Conservation (phyloP, 1,139 yeast genomes). For the Suhomyces panamericanus region DNA sequence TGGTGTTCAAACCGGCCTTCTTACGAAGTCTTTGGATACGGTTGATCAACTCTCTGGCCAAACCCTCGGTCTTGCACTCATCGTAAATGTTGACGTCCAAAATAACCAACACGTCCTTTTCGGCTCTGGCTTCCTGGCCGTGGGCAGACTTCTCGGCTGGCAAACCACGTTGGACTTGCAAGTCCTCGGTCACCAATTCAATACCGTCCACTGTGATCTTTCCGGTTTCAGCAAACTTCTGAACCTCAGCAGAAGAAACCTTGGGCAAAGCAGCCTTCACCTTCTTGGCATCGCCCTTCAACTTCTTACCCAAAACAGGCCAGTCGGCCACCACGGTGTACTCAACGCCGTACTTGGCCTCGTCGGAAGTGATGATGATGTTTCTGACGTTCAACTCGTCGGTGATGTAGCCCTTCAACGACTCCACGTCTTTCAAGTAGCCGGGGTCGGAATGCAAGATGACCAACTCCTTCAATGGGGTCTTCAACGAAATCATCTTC, state of each 20-base stretch:
- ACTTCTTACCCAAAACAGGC: conserved; percentile 97
- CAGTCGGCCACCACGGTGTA: conserved; percentile 97
- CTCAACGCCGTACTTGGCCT: conserved; percentile 85
- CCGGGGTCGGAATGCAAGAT: conserved; percentile 77
- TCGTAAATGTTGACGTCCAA: conserved; percentile 86
- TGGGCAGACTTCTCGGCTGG: conserved; percentile 57
- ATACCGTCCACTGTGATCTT: conserved; percentile 86
- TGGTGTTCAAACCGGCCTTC: conserved; percentile 91
- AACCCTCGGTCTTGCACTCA: conserved; percentile 88
- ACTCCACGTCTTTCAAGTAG: conserved; percentile 76
- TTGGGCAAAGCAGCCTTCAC: conserved; percentile 92
- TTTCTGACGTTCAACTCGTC: conserved; percentile 95
- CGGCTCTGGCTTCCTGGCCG: conserved; percentile 86
- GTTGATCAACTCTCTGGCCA: conserved; percentile 94
- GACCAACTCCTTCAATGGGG: conserved; percentile 87
- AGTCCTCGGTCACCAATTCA: conserved; percentile 80
- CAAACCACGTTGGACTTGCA: conserved; percentile 86
- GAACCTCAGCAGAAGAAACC: conserved; percentile 79
- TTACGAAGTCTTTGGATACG: conserved; percentile 97
- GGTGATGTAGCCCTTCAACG: conserved; percentile 72
- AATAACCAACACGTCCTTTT: conserved; percentile 83
- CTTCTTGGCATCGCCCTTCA: conserved; percentile 88
- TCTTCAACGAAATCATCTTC: conserved; percentile 89
- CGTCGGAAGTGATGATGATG: conserved; percentile 84
- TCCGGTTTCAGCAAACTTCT: conserved; percentile 70